Evolutionary conservation across 805 yeast genomes (phyloP).

Genomic region (Candida jianshihensis): DNA sequence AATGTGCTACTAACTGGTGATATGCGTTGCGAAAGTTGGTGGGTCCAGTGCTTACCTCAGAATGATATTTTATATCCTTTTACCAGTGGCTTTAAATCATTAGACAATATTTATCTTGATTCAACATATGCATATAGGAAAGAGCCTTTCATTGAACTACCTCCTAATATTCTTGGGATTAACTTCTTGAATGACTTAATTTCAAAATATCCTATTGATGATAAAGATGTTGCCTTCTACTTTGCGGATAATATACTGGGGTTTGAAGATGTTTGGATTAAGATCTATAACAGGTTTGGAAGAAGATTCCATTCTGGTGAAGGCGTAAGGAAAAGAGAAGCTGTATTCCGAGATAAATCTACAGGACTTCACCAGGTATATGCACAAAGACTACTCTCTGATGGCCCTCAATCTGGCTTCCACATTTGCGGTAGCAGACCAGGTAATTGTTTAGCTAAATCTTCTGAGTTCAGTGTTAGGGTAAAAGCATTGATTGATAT

Average conservation of each 20-base stretch:
- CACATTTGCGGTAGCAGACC: conserved; percentile 14
- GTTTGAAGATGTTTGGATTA: conserved; percentile 47
- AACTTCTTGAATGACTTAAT: conserved; percentile 26
- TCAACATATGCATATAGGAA: conserved; percentile 45
- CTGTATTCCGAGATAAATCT: conserved; percentile 6
- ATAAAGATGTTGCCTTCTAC: conserved; percentile 29
- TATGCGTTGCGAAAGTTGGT: conserved; percentile 48
- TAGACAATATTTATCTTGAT: conserved; percentile 46
- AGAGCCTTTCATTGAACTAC: conserved; percentile 41
- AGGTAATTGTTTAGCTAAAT: not conserved
- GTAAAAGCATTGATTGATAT: conserved; percentile 33
- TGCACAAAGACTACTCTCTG: not conserved
- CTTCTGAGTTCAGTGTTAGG: conserved; percentile 16
- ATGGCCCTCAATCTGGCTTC: conserved; percentile 3
- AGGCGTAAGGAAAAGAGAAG: conserved; percentile 18
- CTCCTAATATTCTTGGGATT: conserved; percentile 36
- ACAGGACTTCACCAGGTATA: conserved; percentile 2
- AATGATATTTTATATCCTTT: conserved; percentile 39
- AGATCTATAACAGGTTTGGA: conserved; percentile 22
- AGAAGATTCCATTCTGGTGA: conserved; percentile 26
- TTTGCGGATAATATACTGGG: conserved; percentile 39
- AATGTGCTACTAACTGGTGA: conserved; percentile 52
- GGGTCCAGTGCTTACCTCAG: conserved; percentile 31
- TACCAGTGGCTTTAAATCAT: conserved; percentile 22
- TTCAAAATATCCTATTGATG: conserved; percentile 31